These are phyloP conservation scores for Saccharomycopsis fermentans DNA, from an alignment of 805 yeast species.

Conservation along the genomic window DNA sequence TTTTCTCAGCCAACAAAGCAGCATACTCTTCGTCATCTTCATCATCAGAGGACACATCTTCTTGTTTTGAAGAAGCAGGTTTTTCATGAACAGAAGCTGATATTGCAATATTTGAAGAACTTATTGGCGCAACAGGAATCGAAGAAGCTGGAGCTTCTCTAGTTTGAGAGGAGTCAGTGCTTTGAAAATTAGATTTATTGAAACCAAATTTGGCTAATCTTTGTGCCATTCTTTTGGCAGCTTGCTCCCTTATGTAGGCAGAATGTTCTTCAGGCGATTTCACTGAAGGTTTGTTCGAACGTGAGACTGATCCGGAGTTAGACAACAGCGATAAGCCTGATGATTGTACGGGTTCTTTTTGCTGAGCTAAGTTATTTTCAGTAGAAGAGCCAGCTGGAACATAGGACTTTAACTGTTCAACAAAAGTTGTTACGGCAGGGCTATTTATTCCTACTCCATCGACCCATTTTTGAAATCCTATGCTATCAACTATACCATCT, in stretches of 20 bases:
- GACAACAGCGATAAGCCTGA: slow-evolving; percentile 19
- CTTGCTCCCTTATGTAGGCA: slow-evolving; percentile 74
- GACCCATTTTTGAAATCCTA: slow-evolving; percentile 67
- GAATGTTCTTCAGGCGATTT: slow-evolving; percentile 58
- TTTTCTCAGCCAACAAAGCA: slow-evolving; percentile 35
- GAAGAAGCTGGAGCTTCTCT: neutral
- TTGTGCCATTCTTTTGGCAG: slow-evolving; percentile 73
- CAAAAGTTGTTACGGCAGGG: slow-evolving; percentile 53
- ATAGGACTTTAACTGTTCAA: slow-evolving; percentile 39
- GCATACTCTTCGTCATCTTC: slow-evolving; percentile 39
- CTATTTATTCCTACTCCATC: slow-evolving; percentile 64
- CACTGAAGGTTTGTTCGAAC: slow-evolving; percentile 19
- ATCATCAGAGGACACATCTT: slow-evolving; percentile 21
- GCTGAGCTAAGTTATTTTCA: neutral
- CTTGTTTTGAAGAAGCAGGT: slow-evolving; percentile 1
- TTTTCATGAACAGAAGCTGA: slow-evolving; percentile 6
- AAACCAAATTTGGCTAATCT: slow-evolving; percentile 75
- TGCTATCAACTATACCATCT: slow-evolving; percentile 40
- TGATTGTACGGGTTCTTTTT: neutral
- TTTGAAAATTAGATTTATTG: slow-evolving; percentile 28
- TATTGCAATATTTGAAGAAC: slow-evolving; percentile 18
- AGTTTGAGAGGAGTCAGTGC: neutral
- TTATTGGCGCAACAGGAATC: slow-evolving; percentile 3
- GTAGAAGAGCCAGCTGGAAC: slow-evolving; percentile 16
- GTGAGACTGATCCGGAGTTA: slow-evolving; percentile 17